These are phyloP conservation scores for Tulasnella sp. DNA, from an alignment of 768 basidiomycete genomes.

Conservation along the genomic window DNA sequence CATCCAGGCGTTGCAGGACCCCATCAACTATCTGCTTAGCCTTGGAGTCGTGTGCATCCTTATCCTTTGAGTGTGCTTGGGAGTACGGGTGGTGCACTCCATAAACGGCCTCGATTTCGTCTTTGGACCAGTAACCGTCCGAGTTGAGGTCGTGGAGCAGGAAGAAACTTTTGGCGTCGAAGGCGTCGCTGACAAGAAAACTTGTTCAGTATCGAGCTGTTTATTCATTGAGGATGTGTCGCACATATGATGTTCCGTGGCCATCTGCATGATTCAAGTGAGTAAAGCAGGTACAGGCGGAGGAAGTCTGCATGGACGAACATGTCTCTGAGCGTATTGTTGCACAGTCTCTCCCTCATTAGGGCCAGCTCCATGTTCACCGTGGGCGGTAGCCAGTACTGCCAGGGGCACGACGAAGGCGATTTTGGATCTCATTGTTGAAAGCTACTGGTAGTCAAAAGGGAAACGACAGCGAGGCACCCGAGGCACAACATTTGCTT, in stretches of 20 bases:
- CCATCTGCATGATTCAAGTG: conserved; percentile 46
- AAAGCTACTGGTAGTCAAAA: background rate
- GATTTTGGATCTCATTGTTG: background rate
- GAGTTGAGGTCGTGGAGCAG: conserved; percentile 90
- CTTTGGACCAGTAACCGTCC: conserved; percentile 70
- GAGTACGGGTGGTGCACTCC: conserved; percentile 90
- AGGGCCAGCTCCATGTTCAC: background rate
- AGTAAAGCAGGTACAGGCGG: conserved; percentile 14
- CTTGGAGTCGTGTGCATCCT: conserved; percentile 68
- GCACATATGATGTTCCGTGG: conserved; percentile 81
- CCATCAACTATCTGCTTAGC: conserved; percentile 64
- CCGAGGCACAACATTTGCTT: background rate
- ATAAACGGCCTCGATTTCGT: conserved; percentile 92
- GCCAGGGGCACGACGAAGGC: background rate
- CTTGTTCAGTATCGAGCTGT: background rate
- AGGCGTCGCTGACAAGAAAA: conserved; percentile 50
- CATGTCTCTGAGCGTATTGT: conserved; percentile 83
- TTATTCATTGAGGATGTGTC: background rate
- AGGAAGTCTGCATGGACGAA: conserved; percentile 28
- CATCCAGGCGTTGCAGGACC: conserved; percentile 62
- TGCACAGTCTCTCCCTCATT: conserved; percentile 49
- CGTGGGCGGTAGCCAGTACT: conserved; percentile 1
- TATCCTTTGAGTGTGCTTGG: conserved; percentile 73
- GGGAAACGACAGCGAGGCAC: background rate
- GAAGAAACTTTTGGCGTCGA: conserved; percentile 84